A percentile compares a stretch with the other conserved stretches of the same genome.
Evolutionary conservation across 306 rosid species (phyloP).

Genomic region (Adenanthera pavonina): DNA sequence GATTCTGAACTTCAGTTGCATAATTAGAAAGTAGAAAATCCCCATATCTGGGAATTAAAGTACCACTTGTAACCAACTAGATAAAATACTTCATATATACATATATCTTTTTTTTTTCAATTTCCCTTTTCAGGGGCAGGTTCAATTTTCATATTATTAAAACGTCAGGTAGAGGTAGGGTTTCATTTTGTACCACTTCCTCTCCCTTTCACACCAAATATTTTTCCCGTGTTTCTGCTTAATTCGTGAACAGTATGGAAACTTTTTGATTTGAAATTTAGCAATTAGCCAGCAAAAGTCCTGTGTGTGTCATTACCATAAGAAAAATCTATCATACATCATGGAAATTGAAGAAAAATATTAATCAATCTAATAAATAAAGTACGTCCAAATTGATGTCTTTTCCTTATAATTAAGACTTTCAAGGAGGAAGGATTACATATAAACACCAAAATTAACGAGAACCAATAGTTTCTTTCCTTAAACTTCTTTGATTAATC

Average conservation of each 20-base stretch:
- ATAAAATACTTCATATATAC: constrained; percentile 8
- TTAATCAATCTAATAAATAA: neutral
- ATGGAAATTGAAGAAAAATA: neutral
- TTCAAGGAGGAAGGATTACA: neutral
- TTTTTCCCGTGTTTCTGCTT: constrained; percentile 18
- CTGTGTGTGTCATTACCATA: neutral
- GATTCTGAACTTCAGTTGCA: constrained; percentile 38
- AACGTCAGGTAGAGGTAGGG: constrained; percentile 50
- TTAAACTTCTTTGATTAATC: constrained; percentile 12
- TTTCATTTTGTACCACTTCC: constrained; percentile 44
- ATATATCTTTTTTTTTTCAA: constrained; percentile 2
- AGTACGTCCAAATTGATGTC: neutral
- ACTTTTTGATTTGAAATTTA: neutral
- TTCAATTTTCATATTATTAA: constrained; percentile 41
- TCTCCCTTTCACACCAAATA: constrained; percentile 35
- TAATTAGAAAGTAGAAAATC: constrained; percentile 37
- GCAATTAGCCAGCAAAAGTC: neutral
- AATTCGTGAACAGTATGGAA: neutral
- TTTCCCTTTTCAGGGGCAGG: neutral
- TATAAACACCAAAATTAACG: constrained; percentile 33
- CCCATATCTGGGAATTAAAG: constrained; percentile 3
- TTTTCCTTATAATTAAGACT: neutral
- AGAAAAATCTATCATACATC: neutral
- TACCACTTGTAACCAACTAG: neutral
- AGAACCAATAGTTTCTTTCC: neutral